Base-by-base conservation (phyloP, 2,329 filamentous ascomycete species). In the Nannizziopsis arthrosporioides region DNA sequence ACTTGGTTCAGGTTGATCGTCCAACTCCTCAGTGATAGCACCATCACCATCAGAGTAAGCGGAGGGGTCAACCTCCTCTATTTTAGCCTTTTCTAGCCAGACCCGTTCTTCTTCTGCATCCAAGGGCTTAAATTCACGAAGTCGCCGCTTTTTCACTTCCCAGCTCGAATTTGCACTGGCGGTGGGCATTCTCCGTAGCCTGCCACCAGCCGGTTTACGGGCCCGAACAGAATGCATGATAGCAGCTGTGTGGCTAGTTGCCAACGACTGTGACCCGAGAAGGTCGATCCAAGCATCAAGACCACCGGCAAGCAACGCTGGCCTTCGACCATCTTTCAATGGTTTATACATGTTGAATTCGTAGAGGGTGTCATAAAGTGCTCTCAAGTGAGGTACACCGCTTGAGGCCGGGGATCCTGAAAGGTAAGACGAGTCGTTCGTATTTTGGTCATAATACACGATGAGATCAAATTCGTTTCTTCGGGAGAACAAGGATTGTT, bases 281-380 rank as follows among this genome's bases (percentile, higher is more conserved):
- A 92, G 67, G 57, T 92, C 82, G 14, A 80, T 69, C 92, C 92
- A 98, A 3, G 87, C 85, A 56, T 89, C 80, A 9, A 98, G 65
- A 0, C 92, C 92, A 14, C 92, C 92, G 45, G 77, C 71, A 1
- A 98, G 70, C 30, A 98, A 72, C 48, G 87, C 84, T 0, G 90
- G 89, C 2, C 77, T 74, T 19, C 80, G 74, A 50, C 79, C 69
- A 49, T 68, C 68, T 41, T 68, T 82, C 30, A 94, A 68, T 8
- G 82, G 82, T 55, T 84, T 85, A 12, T 82, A 80, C 50, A 83
- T 84, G 55, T 89, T 94, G 65, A 89, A 93, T 49, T 92, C 81
- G 45, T 81, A 80, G 3, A 98, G 70, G 0, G 90, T 88, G 53
- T 87, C 81, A 59, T 84, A 80, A 10, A 98, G 71, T 12, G 81